Conservation (phyloP, 108 stramenopile genomes). For the Nitzschia inconspicua region DNA sequence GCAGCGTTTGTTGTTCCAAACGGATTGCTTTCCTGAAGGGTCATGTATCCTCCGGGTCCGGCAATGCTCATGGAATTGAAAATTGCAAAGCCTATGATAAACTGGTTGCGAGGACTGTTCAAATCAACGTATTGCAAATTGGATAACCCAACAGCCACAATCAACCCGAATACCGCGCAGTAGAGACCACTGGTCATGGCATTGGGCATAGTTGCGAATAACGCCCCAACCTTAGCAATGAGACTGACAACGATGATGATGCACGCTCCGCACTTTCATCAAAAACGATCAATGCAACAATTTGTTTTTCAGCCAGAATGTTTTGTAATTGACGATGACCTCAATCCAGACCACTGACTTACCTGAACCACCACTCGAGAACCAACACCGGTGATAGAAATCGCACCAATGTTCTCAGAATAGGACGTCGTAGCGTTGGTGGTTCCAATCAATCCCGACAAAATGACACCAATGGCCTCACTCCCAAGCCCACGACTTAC, state of each 20-base stretch:
- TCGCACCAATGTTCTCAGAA: constrained; percentile 36
- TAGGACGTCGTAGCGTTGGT: constrained; percentile 29
- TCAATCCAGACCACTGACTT: no score
- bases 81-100: constrained; percentile 34
- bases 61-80: constrained; percentile 30
- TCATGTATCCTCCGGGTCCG: constrained; percentile 31
- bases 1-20: constrained; percentile 21
- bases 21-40: constrained; percentile 11
- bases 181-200: constrained; percentile 25
- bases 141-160: constrained; percentile 36
- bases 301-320: no score
- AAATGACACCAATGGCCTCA: constrained; percentile 33
- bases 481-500: constrained; percentile 26
- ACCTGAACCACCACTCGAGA: constrained; percentile 32
- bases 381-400: constrained; percentile 33
- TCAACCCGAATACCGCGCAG: constrained; percentile 28
- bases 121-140: constrained; percentile 33
- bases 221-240: constrained; percentile 22
- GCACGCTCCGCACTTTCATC: constrained; percentile 23
- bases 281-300: no score
- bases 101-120: constrained; percentile 32
- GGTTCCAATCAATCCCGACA: constrained; percentile 29
- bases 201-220: constrained; percentile 32
- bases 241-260: constrained; percentile 28
- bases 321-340: no score